Evolutionary conservation across 495 filamentous ascomycete species (phyloP).

Genomic region (Elaphomyces granulatus): DNA sequence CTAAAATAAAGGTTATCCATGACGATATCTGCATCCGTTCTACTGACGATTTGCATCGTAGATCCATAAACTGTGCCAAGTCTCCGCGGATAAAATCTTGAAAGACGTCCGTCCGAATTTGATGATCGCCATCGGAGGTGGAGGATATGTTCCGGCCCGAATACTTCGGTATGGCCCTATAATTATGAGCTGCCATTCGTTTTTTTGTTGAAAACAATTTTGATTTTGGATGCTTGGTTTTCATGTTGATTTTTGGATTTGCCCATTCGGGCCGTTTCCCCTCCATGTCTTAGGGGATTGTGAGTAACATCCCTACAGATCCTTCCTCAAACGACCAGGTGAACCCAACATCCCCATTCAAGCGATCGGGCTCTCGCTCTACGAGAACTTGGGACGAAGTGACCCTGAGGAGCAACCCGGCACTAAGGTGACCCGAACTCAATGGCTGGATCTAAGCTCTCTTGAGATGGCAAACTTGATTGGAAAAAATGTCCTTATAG

Average conservation of each 20-base stretch:
- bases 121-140: conserved; percentile 97
- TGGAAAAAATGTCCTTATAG: conserved; percentile 94
- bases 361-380: conserved; percentile 94
- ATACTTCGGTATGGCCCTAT: conserved; percentile 67
- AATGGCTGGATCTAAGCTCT: conserved; percentile 89
- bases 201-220: no score
- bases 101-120: conserved; percentile 76
- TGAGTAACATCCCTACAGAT: conserved; percentile 37
- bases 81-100: conserved; percentile 66
- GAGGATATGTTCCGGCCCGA: conserved; percentile 91
- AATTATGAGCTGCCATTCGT: no score
- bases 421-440: conserved; percentile 90
- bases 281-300: no score
- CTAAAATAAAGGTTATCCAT: no score
- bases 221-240: no score
- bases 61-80: conserved; percentile 96
- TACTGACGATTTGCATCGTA: conserved; percentile 26
- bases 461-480: conserved; percentile 86
- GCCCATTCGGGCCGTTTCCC: no score
- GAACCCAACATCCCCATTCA: conserved; percentile 96
- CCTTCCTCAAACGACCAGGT: conserved; percentile 85
- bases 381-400: conserved; percentile 60
- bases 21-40: neutral
- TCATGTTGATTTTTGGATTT: conserved; percentile 1
- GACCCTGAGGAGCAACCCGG: conserved; percentile 59